These are phyloP conservation scores for Stagonosporopsis tanaceti DNA, from an alignment of 2,329 filamentous ascomycete species.

Conservation along the genomic window DNA sequence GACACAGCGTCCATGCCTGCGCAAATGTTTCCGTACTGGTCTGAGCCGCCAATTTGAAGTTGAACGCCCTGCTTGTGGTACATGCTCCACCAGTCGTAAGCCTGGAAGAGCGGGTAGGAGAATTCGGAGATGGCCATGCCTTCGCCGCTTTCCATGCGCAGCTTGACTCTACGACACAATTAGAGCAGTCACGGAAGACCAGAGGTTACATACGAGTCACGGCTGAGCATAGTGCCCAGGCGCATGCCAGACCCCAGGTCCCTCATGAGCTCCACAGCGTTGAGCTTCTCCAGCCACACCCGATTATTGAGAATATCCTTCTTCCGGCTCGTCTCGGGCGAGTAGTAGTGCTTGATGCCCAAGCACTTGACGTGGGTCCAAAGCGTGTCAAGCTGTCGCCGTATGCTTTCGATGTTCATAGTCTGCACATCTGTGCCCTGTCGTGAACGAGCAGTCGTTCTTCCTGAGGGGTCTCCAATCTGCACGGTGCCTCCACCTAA, in stretches of 20 bases:
- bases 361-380: conserved; percentile 77
- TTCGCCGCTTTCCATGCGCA: conserved; percentile 81
- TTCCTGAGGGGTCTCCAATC: conserved; percentile 79
- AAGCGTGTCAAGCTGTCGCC: conserved; percentile 73
- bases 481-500: conserved; percentile 78
- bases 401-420: conserved; percentile 72
- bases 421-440: conserved; percentile 62
- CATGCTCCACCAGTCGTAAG: conserved; percentile 95
- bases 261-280: conserved; percentile 77
- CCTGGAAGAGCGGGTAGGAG: conserved; percentile 89
- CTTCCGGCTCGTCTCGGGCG: conserved; percentile 70
- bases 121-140: conserved; percentile 97
- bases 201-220: conserved; percentile 75
- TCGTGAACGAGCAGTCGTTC: conserved; percentile 67
- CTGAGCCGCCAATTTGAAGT: conserved; percentile 91
- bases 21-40: conserved; percentile 96
- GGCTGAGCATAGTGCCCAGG: conserved; percentile 84
- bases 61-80: conserved; percentile 73
- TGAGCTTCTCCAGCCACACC: conserved; percentile 77
- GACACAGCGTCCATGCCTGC: conserved; percentile 88
- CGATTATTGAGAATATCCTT: conserved; percentile 81
- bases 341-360: conserved; percentile 70
- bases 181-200: conserved; percentile 11
- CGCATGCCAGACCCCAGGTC: conserved; percentile 77
- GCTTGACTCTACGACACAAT: conserved; percentile 69